Base-by-base conservation (phyloP, 495 filamentous ascomycete species). In the Pseudomonodictys pantanalensis region DNA sequence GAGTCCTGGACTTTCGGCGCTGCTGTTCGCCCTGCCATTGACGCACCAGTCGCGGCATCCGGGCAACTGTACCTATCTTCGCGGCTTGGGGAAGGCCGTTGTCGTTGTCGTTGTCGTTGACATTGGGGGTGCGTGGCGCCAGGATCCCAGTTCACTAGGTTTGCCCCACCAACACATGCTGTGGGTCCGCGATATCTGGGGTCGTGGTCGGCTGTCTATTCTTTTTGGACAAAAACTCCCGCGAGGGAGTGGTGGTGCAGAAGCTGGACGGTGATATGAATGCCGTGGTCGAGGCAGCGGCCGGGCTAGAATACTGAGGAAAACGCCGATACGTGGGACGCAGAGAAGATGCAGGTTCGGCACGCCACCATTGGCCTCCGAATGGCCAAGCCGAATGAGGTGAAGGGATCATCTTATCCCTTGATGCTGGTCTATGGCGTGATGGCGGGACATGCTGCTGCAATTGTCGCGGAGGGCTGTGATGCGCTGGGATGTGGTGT, bases 1-100 rank as follows among this genome's bases (percentile, higher is more conserved):
- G 56, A 66, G 58, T 66, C 63, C 63, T 51, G 55, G n/a, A n/a
- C 35, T 6, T n/a, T 45, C 28, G 28, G 10, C 44, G 20, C 38
- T 38, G 23, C 46, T 10, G 17, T 38, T 57, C 43, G 30, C 15
- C 33, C 20, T 55, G 45, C 15, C 29, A 0, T 44, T 52, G 56
- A 35, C 38, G 29, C 12, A 41, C 23, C 17, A 25, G 42, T 4
- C 32, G 20, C 32, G 18, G 28, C 10, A 15, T 45, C 20, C 4
- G 33, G 45, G 24, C 38, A 32, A 35, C 26, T 17, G n/a, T n/a
- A n/a, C n/a, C n/a, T n/a, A n/a, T n/a, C n/a, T n/a, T n/a, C n/a
- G n/a, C n/a, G n/a, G n/a, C n/a, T n/a, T n/a, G n/a, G n/a, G n/a
- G n/a, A n/a, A n/a, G n/a, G n/a, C n/a, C n/a, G n/a, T n/a, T n/a